phyloP scores from a whole-genome alignment of 2,329 filamentous ascomycete species.

The Zymoseptoria brevis region DNA sequence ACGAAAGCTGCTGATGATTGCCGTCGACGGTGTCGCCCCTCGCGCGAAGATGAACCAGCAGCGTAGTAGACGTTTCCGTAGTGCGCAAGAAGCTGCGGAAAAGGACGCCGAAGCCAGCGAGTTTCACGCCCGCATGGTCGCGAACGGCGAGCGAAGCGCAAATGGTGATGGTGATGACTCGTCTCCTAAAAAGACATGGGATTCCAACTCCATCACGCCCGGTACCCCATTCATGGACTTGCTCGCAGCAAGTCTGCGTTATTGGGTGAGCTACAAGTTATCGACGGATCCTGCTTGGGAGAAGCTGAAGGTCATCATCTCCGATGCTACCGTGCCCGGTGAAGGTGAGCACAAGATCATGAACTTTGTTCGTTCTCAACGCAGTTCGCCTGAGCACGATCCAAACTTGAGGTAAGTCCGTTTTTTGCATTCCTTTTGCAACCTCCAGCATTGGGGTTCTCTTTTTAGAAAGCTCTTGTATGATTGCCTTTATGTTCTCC shows the following conservation, averaged over 20 bases:
- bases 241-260: conserved; percentile 78
- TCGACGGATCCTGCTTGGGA: conserved; percentile 96
- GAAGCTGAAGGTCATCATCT: conserved; percentile 95
- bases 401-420: conserved; percentile 61
- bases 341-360: conserved; percentile 99
- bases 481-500: neutral
- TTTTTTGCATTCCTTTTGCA: conserved; percentile 5
- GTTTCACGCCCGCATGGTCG: conserved; percentile 73
- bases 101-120: conserved; percentile 88
- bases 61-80: conserved; percentile 87
- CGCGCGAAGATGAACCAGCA: conserved; percentile 99
- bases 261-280: conserved; percentile 96
- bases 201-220: conserved; percentile 80
- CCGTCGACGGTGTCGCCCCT: conserved; percentile 93
- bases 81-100: conserved; percentile 87
- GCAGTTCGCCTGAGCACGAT: conserved; percentile 81
- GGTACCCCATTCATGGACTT: conserved; percentile 99
- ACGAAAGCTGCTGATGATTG: conserved; percentile 92
- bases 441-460: conserved; percentile 8
- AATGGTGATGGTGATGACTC: conserved; percentile 25
- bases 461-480: conserved; percentile 3
- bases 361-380: conserved; percentile 92
- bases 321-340: conserved; percentile 92
- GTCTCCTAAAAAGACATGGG: conserved; percentile 83
- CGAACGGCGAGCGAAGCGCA: conserved; percentile 42